phyloP scores from a whole-genome alignment of 495 filamentous ascomycete species.

The Parathielavia hyrcaniae region DNA sequence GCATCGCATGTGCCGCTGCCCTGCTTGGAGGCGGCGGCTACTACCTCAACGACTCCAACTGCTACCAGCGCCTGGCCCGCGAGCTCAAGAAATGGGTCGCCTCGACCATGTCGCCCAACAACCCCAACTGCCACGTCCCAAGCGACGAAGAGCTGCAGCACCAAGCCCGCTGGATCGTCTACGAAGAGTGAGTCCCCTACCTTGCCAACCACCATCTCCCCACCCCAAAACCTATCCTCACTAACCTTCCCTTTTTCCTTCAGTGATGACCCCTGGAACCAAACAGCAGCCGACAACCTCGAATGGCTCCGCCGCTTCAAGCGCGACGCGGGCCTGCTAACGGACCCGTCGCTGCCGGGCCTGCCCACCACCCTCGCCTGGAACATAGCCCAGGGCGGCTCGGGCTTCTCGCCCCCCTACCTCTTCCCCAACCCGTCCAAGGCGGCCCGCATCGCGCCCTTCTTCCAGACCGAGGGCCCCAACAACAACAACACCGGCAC shows the following conservation, averaged over 20 bases:
- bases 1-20: neutral
- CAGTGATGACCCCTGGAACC: constrained; percentile 65
- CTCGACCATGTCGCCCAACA: constrained; percentile 46
- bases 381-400: constrained; percentile 39
- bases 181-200: constrained; percentile 46
- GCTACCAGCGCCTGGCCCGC: constrained; percentile 44
- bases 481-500: neutral
- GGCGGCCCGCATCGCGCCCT: constrained; percentile 16
- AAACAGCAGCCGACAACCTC: constrained; percentile 66
- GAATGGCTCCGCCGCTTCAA: constrained; percentile 67
- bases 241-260: constrained; percentile 22
- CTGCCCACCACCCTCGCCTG: constrained; percentile 35
- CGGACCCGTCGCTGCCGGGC: constrained; percentile 40
- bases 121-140: constrained; percentile 48
- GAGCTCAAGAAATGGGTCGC: constrained; percentile 46
- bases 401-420: constrained; percentile 47
- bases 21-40: constrained; percentile 9
- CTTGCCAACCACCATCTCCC: neutral
- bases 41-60: constrained; percentile 50
- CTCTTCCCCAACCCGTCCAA: constrained; percentile 31
- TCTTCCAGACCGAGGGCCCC: neutral
- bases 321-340: constrained; percentile 53
- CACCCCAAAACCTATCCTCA: neutral
- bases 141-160: constrained; percentile 50
- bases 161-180: constrained; percentile 52